Conservation (phyloP, 2,329 filamentous ascomycete genomes). For the Penicillium sp. region DNA sequence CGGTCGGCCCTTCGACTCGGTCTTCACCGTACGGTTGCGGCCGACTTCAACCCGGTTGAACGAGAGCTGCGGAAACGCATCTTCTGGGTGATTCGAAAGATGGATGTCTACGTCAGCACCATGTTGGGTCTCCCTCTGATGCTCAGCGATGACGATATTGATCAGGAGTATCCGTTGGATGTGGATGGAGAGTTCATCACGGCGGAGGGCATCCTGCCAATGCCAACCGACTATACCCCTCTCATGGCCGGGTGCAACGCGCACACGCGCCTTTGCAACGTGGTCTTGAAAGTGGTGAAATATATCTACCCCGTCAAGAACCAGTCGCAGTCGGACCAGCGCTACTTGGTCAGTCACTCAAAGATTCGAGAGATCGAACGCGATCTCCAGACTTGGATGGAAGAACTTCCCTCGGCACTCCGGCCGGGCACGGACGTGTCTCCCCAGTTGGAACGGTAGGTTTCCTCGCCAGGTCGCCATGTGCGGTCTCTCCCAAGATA, state of each 20-base stretch:
- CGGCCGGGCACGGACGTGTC: slow-evolving; percentile 72
- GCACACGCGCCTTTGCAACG: slow-evolving; percentile 52
- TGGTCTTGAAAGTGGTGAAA: slow-evolving; percentile 57
- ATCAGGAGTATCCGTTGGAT: slow-evolving; percentile 44
- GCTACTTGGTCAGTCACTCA: slow-evolving; percentile 58
- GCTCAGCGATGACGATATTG: slow-evolving; percentile 46
- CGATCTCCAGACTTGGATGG: slow-evolving; percentile 59
- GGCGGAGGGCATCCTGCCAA: slow-evolving; percentile 43
- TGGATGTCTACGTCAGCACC: slow-evolving; percentile 48
- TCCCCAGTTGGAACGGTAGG: slow-evolving; percentile 69
- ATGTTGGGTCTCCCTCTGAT: slow-evolving; percentile 45
- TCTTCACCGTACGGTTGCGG: slow-evolving; percentile 65
- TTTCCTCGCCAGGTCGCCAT: neutral
- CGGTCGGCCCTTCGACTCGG: slow-evolving; percentile 71
- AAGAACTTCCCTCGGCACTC: slow-evolving; percentile 65
- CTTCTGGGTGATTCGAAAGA: slow-evolving; percentile 47
- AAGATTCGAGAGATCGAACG: slow-evolving; percentile 60
- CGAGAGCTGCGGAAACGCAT: slow-evolving; percentile 67
- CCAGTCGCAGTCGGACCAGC: slow-evolving; percentile 44
- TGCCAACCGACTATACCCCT: slow-evolving; percentile 51
- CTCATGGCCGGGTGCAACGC: slow-evolving; percentile 57
- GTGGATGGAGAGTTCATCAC: slow-evolving; percentile 46
- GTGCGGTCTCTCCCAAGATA: no score
- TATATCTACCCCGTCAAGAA: slow-evolving; percentile 60
- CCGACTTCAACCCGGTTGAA: slow-evolving; percentile 64